Conservation (phyloP, 495 filamentous ascomycete species). For the Neurospora sp. region DNA sequence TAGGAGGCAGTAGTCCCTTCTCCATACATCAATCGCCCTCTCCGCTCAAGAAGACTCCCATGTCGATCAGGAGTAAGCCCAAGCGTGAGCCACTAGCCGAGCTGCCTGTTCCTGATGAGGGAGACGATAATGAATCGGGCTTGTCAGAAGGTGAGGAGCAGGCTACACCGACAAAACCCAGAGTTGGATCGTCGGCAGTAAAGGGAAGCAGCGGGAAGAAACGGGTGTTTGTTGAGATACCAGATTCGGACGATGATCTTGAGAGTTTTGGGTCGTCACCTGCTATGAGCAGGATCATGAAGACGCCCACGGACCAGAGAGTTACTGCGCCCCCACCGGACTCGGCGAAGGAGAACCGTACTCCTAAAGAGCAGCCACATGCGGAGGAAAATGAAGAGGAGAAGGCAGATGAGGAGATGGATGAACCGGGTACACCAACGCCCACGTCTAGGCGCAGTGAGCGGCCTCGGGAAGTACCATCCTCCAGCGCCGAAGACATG, state of each 20-base stretch:
- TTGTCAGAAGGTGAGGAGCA: not conserved
- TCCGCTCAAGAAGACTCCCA: not conserved
- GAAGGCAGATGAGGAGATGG: conserved; percentile 15
- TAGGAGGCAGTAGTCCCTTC: conserved; percentile 15
- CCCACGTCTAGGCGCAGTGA: not conserved
- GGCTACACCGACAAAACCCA: conserved; percentile 3
- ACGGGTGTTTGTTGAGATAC: conserved; percentile 20
- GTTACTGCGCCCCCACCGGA: not conserved
- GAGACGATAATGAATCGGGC: not conserved
- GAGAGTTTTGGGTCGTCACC: conserved; percentile 15
- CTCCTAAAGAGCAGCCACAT: conserved; percentile 8
- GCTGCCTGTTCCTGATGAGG: conserved; percentile 8
- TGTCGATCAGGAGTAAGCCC: conserved; percentile 3
- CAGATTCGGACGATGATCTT: conserved; percentile 34
- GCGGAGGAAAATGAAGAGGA: conserved; percentile 18
- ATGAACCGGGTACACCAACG: conserved; percentile 7
- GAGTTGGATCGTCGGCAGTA: conserved; percentile 1
- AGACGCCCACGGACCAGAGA: conserved; percentile 1
- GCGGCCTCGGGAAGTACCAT: not conserved
- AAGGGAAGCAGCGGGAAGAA: conserved; percentile 3
- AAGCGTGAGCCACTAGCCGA: conserved; percentile 18
- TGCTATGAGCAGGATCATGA: not conserved
- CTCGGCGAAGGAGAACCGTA: conserved; percentile 10
- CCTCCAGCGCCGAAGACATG: not conserved
- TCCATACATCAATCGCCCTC: conserved; percentile 5